Evolutionary conservation across 495 filamentous ascomycete genomes (phyloP), one percentile per base, ranked within the genome.

Genomic region (Daldinia grandis): DNA sequence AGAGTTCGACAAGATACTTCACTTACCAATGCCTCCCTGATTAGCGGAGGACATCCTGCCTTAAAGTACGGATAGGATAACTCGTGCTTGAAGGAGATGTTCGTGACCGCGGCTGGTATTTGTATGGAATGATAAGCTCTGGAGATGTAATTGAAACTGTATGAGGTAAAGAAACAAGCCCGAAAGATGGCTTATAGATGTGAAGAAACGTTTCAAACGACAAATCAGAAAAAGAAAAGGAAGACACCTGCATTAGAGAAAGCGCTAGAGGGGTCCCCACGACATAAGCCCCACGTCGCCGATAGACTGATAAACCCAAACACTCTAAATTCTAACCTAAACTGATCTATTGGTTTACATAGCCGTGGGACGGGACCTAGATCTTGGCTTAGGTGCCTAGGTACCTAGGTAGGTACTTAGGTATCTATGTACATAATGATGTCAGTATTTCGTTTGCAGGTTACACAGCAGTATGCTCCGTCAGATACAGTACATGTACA

Each of bases 281-380:
- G 28, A 54, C 5, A 28, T 24, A 49, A 40, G 53, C 59, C 59
- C 66, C 66, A 69, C 68, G 59, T 59, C 31, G 57, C 42, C 9
- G 62, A 58, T 71, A 62, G 6, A 24, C 42, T 15, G 62, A 58
- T 71, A 62, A 1, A 12, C 19, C 42, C 19, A 19, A 15, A 10
- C 42, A 12, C 15, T 42, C 62, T 59, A 21, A 38, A 60, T 21
- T 24, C 4, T 4, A 38, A 14, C 35, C 15, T 38, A 56, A 33
- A 58, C 63, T 63, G 62, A 59, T 71, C 63, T 47, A 71, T 71
- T 71, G 68, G 68, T 66, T 71, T 66, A 62, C 68, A n/a, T n/a
- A 28, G 53, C 58, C 6, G 47, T 63, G 53, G 54, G 8, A 62
- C 58, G 9, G 42, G 15, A n/a, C n/a, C n/a, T n/a, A 58, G 37